Evolutionary conservation across 2,329 filamentous ascomycete genomes (phyloP), one percentile per base, ranked within the genome.

Genomic region (Sporothrix schenckii): DNA sequence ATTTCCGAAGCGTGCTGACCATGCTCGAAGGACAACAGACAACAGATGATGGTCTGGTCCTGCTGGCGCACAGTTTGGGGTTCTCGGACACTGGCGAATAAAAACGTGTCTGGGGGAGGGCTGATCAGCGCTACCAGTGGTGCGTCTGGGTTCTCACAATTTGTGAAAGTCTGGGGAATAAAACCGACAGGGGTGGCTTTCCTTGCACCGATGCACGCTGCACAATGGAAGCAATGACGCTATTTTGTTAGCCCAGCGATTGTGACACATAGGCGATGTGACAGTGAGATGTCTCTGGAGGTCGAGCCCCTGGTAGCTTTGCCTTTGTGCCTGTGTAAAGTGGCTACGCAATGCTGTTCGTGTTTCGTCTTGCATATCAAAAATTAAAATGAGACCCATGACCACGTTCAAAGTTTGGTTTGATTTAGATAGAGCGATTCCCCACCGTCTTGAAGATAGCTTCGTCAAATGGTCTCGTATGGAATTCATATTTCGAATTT

Each of bases 151-250:
- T 53, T 13, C 24, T 63, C 41, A 30, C 30, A 44, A 54, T 39
- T 54, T 34, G 39, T 67, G 54, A 71, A 71, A 72, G 68, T 71
- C 72, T 72, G 72, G 72, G 72, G 72, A 71, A 73, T 34, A 34
- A 54, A 47, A 27, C 11, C 61, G 65, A 66, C 56, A 68, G 53
- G 65, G 41, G n/a, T n/a, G n/a, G n/a, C n/a, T n/a, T n/a, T n/a
- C n/a, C n/a, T n/a, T n/a, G n/a, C n/a, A n/a, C n/a, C n/a, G n/a
- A n/a, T n/a, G n/a, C n/a, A n/a, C n/a, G n/a, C n/a, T n/a, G n/a
- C n/a, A n/a, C n/a, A n/a, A n/a, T 30, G 34, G 34, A 34, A 34
- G 34, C 34, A 34, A 34, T 34, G 34, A 34, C 34, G 34, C 68
- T 63, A 63, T 54, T 14, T 19, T 53, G 34, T 34, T 65, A 65